Conservation (phyloP, 1,284 basidiomycete species). For the Agroathelia rolfsii region DNA sequence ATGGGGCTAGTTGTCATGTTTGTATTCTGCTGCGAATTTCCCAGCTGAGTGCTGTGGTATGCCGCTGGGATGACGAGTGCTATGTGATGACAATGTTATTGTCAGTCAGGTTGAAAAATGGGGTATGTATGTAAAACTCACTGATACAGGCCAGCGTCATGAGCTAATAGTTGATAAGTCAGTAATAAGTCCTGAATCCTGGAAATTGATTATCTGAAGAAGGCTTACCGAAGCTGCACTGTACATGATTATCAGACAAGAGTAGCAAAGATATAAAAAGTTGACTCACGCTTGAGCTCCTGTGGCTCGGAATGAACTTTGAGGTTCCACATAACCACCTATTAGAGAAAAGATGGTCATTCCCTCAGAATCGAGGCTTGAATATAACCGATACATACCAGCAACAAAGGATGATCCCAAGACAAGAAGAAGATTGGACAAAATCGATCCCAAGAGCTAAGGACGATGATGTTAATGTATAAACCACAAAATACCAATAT, state of each 20-base stretch:
- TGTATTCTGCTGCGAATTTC: no score
- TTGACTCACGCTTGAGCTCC: slow-evolving; percentile 83
- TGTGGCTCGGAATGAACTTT: slow-evolving; percentile 72
- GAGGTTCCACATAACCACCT: slow-evolving; percentile 58
- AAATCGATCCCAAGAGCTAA: slow-evolving; percentile 75
- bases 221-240: slow-evolving; percentile 53
- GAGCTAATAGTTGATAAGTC: slow-evolving; percentile 40
- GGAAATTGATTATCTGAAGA: slow-evolving; percentile 4
- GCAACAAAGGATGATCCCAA: slow-evolving; percentile 84
- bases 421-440: slow-evolving; percentile 86
- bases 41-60: slow-evolving; percentile 60
- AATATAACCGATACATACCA: no score
- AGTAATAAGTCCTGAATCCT: slow-evolving; percentile 9
- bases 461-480: no score
- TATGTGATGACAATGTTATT: slow-evolving; percentile 20
- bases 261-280: slow-evolving; percentile 18
- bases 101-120: no score
- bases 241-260: slow-evolving; percentile 10
- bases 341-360: no score
- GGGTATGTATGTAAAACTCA: no score
- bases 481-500: no score
- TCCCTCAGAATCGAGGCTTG: no score
- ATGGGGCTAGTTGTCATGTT: no score
- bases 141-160: slow-evolving; percentile 87
- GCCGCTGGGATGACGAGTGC: slow-evolving; percentile 89